phyloP scores from a whole-genome alignment of 2,329 filamentous ascomycete genomes.

The Talaromyces sp. region DNA sequence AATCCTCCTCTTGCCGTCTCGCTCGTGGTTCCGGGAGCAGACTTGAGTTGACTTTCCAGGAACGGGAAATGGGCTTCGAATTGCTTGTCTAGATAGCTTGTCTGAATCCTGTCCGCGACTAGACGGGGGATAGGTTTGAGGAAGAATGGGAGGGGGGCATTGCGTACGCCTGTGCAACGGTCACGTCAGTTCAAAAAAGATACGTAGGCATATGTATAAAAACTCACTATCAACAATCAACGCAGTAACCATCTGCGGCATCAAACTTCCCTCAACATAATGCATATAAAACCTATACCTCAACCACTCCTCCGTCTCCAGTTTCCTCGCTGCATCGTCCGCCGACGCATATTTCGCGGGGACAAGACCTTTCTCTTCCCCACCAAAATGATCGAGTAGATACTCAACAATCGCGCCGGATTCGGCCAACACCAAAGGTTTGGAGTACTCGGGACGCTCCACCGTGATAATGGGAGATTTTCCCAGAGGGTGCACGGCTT shows the following conservation, averaged over 20 bases:
- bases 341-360: slow-evolving; percentile 52
- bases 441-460: slow-evolving; percentile 41
- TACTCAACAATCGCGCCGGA: slow-evolving; percentile 79
- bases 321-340: slow-evolving; percentile 39
- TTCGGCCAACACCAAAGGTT: slow-evolving; percentile 67
- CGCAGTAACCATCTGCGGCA: slow-evolving; percentile 62
- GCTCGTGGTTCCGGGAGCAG: slow-evolving; percentile 31
- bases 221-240: slow-evolving; percentile 56
- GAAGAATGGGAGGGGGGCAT: slow-evolving; percentile 61
- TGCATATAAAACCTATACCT: slow-evolving; percentile 68
- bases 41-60: slow-evolving; percentile 41
- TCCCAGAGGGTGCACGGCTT: slow-evolving; percentile 74
- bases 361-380: slow-evolving; percentile 39
- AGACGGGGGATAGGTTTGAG: slow-evolving; percentile 50
- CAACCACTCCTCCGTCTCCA: slow-evolving; percentile 57
- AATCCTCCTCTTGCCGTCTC: slow-evolving; percentile 24
- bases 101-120: slow-evolving; percentile 46
- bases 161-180: slow-evolving; percentile 38
- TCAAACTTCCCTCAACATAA: slow-evolving; percentile 78
- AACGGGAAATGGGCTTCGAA: slow-evolving; percentile 40
- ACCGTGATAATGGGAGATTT: slow-evolving; percentile 78
- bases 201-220: no score
- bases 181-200: no score
- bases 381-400: slow-evolving; percentile 62
- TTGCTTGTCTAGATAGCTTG: slow-evolving; percentile 37